Base-by-base conservation (phyloP, 495 filamentous ascomycete species). In the Podospora comata region DNA sequence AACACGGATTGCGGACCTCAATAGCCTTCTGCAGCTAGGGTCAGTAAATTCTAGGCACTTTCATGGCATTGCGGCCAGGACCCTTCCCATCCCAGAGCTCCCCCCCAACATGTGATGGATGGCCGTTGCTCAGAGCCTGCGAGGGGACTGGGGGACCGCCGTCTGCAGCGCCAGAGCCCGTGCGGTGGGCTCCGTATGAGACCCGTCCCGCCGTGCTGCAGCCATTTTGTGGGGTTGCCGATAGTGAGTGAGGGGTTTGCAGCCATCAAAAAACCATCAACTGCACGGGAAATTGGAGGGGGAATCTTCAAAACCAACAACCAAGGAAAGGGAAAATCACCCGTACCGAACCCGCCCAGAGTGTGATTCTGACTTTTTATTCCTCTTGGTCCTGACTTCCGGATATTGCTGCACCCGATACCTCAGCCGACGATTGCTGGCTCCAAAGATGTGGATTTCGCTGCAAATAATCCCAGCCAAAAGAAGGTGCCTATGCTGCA, bases 241-340 rank as follows among this genome's bases (percentile, higher is more conserved):
- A 48, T 48, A 48, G 39, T 13, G 39, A 48, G 39, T 48, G 39
- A 48, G 39, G 39, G 39, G 39, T 48, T 48, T 48, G 39, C 39
- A 48, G 1, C 15, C 15, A 16, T 48, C 39, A 6, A 48, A 48
- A 48, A 48, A 48, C 39, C 39, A 48, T 48, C 60, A 54, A 66
- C 44, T 55, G 34, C 26, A 26, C 44, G 68, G 65, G 69, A 71
- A 68, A 71, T 71, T 71, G 69, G 54, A 71, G 69, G 69, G 62
- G 69, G 60, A 53, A 11, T 61, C 61, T 56, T 48, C 39, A 48
- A 48, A 48, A 11, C 39, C 3, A 32, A 32, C 30, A 32, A 32
- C 30, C 3, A 3, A 32, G 30, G 30, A 32, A 32, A 32, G 30
- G 30, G 30, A 48, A 48, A 48, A 48, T 48, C 6, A 11, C 39